phyloP scores from a whole-genome alignment of 2,329 filamentous ascomycete genomes.

The Ilyonectria robusta region DNA sequence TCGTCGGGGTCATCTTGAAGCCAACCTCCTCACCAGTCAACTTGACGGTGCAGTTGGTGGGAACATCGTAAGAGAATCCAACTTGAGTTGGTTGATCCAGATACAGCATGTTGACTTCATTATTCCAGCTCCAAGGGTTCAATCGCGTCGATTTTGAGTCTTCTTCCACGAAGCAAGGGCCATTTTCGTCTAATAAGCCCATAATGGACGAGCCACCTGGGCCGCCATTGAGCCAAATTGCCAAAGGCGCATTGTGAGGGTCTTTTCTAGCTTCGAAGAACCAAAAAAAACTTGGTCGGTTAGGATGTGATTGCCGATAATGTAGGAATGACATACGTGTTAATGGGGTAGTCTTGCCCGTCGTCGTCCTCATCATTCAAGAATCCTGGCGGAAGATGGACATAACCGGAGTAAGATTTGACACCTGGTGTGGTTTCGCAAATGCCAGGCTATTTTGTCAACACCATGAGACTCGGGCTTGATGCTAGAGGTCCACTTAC shows the following conservation, averaged over 20 bases:
- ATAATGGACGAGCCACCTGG: constrained; percentile 60
- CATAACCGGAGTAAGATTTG: constrained; percentile 66
- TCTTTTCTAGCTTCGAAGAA: constrained; percentile 48
- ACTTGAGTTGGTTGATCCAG: constrained; percentile 77
- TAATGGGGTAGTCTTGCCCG: constrained; percentile 34
- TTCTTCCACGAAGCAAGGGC: constrained; percentile 64
- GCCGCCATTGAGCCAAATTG: constrained; percentile 72
- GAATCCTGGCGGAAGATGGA: constrained; percentile 53
- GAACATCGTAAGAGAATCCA: constrained; percentile 75
- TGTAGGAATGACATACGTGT: constrained; percentile 22
- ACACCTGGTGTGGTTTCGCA: constrained; percentile 56
- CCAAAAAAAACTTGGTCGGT: constrained; percentile 44
- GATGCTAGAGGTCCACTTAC: not conserved
- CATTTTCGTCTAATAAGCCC: constrained; percentile 54
- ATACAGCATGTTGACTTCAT: constrained; percentile 66
- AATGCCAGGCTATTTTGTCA: constrained; percentile 62
- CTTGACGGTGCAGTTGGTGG: constrained; percentile 73
- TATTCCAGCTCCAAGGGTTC: constrained; percentile 76
- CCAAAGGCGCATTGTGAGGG: constrained; percentile 53
- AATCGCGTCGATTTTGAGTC: constrained; percentile 66
- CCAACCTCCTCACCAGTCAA: constrained; percentile 63
- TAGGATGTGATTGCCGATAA: not conserved
- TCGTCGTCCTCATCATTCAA: constrained; percentile 21
- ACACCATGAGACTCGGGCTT: not conserved
- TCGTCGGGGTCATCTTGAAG: constrained; percentile 57